phyloP scores from a whole-genome alignment of 2,329 filamentous ascomycete species.

The Colletotrichum sp. region DNA sequence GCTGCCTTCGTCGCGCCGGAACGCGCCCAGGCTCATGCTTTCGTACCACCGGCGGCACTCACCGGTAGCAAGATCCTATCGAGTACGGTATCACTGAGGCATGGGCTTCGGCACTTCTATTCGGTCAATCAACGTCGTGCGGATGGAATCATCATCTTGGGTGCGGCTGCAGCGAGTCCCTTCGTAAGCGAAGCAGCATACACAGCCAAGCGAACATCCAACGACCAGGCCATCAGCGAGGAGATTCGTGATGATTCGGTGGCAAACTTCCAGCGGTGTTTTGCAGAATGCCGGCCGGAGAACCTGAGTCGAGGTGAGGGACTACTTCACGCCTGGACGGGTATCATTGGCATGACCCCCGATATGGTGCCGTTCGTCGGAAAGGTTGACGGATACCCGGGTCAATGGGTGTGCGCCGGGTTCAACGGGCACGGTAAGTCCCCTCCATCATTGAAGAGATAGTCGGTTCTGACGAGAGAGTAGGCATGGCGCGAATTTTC shows the following conservation, averaged over 20 bases:
- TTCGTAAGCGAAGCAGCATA: background rate
- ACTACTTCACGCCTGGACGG: conserved; percentile 50
- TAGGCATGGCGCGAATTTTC: conserved; percentile 47
- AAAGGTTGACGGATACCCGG: conserved; percentile 39
- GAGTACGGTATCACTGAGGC: conserved; percentile 50
- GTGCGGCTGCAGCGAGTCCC: background rate
- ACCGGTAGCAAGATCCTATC: conserved; percentile 34
- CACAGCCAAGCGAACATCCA: background rate
- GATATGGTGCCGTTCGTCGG: conserved; percentile 54
- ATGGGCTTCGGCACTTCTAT: conserved; percentile 52
- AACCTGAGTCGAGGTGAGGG: conserved; percentile 39
- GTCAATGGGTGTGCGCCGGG: conserved; percentile 54
- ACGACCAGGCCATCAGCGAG: background rate
- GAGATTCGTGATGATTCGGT: conserved; percentile 1
- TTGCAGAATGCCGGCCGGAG: background rate
- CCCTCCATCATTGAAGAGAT: background rate
- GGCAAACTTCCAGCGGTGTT: background rate
- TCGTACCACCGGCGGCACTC: conserved; percentile 40
- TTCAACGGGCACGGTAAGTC: conserved; percentile 38
- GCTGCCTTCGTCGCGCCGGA: background rate
- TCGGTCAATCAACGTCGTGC: conserved; percentile 50
- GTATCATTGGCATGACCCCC: conserved; percentile 51
- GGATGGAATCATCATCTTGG: background rate
- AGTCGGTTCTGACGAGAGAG: background rate
- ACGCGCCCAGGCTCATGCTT: conserved; percentile 1